Evolutionary conservation across 1,284 basidiomycete species (phyloP).

Genomic region (Wallemia ichthyophaga): DNA sequence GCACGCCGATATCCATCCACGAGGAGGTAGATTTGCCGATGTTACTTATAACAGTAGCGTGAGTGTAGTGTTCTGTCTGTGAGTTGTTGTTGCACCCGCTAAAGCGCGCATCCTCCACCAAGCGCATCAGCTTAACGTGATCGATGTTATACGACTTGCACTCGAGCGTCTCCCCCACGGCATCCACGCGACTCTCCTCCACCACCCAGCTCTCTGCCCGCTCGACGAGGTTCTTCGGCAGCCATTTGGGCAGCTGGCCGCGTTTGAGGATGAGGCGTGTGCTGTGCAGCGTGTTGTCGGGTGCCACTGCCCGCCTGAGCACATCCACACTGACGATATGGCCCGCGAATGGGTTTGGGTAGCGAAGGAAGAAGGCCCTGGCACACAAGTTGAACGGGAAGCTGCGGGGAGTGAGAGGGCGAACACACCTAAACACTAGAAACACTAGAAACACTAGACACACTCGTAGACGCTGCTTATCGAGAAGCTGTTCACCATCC

Average conservation of each 20-base stretch:
- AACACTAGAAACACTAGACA: not conserved
- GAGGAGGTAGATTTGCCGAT: not conserved
- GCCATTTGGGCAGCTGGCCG: slow-evolving; percentile 63
- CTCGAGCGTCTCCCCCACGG: slow-evolving; percentile 31
- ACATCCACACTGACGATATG: slow-evolving; percentile 90
- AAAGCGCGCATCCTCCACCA: slow-evolving; percentile 27
- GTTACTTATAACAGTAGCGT: slow-evolving; percentile 2
- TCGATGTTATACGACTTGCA: slow-evolving; percentile 50
- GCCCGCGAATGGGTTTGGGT: slow-evolving; percentile 81
- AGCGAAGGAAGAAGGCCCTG: slow-evolving; percentile 69
- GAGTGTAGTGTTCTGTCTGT: slow-evolving; percentile 2
- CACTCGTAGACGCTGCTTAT: not conserved
- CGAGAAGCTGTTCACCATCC: not conserved
- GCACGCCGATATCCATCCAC: not conserved
- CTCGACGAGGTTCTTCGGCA: slow-evolving; percentile 16
- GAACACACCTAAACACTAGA: no score
- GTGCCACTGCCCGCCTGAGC: slow-evolving; percentile 35
- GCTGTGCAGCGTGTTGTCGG: slow-evolving; percentile 46
- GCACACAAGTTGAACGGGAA: not conserved
- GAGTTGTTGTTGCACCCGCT: not conserved
- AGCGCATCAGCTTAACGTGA: slow-evolving; percentile 52
- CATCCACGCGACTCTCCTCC: slow-evolving; percentile 69
- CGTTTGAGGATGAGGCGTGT: slow-evolving; percentile 73
- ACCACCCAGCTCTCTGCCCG: slow-evolving; percentile 57
- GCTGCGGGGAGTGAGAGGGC: no score